Base-by-base conservation (phyloP, 768 basidiomycete genomes). In the Termitomyces sp. region DNA sequence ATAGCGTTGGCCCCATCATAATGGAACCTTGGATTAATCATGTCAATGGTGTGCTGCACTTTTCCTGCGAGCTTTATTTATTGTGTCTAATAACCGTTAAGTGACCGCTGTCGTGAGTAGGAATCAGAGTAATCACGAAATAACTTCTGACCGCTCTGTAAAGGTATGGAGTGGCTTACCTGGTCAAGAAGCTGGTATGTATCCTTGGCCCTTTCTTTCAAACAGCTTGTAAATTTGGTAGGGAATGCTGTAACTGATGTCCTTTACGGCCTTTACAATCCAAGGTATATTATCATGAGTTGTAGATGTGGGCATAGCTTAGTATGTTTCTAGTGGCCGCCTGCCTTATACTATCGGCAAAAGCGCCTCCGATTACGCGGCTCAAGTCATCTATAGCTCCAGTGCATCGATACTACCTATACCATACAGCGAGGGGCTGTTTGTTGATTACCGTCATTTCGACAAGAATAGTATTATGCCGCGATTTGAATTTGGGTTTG, bases 111-210 rank as follows among this genome's bases (percentile, higher is more conserved):
- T 76, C 32, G 74, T 75, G 63, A 53, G 73, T 61, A 1, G 26
- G 62, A 46, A 72, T 61, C 0, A n/a, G 4, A 33, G 14, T 13
- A 3, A 16, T 26, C 13, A 32, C 22, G 24, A 40, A n/a, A 28
- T 11, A 14, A 28, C 32, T 51, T 28, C 5, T 52, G 22, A 40
- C 18, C 43, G 13, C 50, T 57, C 26, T 49, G 48, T 43, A 26
- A 51, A 74, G 76, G 74, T 85, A 16, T 78, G 77, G 78, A 78
- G 76, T 57, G 83, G 84, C 49, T 62, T 83, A 22, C 79, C 76
- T n/a, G 85, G 84, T 13, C 82, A 85, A 68, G 84, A 88, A 75
- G 79, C 81, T 49, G 85, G 85, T 73, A 32, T 48, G 70, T 50
- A 40, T 51, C 14, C 10, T 49, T 11, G 22, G 16, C 4, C n/a